Evolutionary conservation across 768 basidiomycete genomes (phyloP).

Genomic region (Lactifluus piperatus): DNA sequence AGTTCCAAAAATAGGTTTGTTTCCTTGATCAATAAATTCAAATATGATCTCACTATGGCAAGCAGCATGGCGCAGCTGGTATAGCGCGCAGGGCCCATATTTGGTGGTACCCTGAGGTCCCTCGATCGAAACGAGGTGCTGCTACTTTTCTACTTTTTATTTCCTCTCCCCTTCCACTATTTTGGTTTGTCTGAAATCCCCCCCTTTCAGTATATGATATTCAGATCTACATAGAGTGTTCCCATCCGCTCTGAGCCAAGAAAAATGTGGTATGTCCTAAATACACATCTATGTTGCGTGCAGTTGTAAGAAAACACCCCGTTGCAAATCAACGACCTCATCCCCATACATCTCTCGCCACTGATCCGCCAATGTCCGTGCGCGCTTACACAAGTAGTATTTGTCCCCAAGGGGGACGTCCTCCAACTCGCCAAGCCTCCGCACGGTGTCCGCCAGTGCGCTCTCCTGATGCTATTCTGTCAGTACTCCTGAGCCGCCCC

Average conservation of each 20-base stretch:
- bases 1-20: no score
- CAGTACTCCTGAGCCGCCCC: neutral
- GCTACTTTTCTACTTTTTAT: conserved; percentile 24
- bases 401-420: conserved; percentile 2
- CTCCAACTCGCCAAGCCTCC: conserved; percentile 8
- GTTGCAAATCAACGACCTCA: conserved; percentile 6
- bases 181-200: no score
- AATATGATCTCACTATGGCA: accelerated
- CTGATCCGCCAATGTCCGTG: conserved; percentile 6
- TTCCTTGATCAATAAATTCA: no score
- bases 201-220: neutral
- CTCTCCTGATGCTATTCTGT: conserved; percentile 1
- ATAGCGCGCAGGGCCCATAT: conserved; percentile 23
- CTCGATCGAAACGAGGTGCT: conserved; percentile 29
- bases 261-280: neutral
- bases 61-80: conserved; percentile 28
- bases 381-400: conserved; percentile 1
- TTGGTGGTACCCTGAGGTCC: conserved; percentile 26
- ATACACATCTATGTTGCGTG: neutral
- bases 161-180: no score
- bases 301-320: neutral
- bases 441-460: conserved; percentile 9
- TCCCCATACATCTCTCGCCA: conserved; percentile 11
- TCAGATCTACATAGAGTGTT: no score
- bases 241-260: neutral